These are phyloP conservation scores for Bacidia rubella DNA, from an alignment of 495 filamentous ascomycete species.

Conservation along the genomic window DNA sequence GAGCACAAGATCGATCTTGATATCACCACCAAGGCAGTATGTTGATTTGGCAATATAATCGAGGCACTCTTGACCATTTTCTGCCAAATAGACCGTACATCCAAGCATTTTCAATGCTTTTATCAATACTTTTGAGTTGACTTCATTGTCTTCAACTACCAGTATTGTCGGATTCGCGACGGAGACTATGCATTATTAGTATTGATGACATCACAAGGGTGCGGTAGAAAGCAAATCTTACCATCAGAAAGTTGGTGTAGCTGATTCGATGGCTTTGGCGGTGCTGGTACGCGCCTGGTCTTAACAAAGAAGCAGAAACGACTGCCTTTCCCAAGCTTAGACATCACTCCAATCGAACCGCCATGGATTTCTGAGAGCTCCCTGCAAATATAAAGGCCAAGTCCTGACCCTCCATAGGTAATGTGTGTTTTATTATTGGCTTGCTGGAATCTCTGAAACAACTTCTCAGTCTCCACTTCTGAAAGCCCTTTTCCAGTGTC, in stretches of 20 bases:
- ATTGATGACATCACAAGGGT: not conserved
- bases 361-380: constrained; percentile 70
- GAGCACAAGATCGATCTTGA: constrained; percentile 46
- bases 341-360: constrained; percentile 69
- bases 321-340: constrained; percentile 56
- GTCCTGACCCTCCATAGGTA: constrained; percentile 68
- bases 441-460: constrained; percentile 76
- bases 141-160: constrained; percentile 72
- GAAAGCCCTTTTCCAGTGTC: constrained; percentile 70
- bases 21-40: constrained; percentile 5
- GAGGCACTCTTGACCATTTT: constrained; percentile 64
- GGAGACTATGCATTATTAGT: not conserved
- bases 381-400: constrained; percentile 72
- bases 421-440: constrained; percentile 65
- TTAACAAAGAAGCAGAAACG: constrained; percentile 79
- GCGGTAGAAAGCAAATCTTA: not conserved
- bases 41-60: constrained; percentile 32
- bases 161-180: constrained; percentile 36
- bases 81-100: constrained; percentile 53
- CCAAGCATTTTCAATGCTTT: constrained; percentile 50
- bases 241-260: not conserved
- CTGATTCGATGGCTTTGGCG: not conserved
- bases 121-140: constrained; percentile 57
- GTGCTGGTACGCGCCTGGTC: constrained; percentile 33
- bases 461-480: constrained; percentile 54